Evolutionary conservation across 306 rosid species (phyloP).

Genomic region (Elaeagnus macrophylla): DNA sequence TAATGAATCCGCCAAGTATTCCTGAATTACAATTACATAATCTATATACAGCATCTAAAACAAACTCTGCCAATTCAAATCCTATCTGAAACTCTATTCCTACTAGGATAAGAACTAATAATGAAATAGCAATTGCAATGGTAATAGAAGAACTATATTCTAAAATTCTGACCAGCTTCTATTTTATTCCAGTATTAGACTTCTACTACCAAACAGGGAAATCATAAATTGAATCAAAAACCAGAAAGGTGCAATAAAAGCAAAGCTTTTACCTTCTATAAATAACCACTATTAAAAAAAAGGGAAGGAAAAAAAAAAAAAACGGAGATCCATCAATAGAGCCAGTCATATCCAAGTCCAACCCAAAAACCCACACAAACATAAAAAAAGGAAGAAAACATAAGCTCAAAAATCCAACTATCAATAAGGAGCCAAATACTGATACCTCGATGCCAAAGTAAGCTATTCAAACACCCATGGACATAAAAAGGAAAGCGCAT

Average conservation of each 20-base stretch:
- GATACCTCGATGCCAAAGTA: conserved; percentile 19
- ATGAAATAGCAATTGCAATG: no score
- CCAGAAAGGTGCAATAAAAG: conserved; percentile 9
- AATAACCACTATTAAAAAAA: conserved; percentile 16
- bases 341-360: conserved; percentile 6
- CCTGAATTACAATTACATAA: no score
- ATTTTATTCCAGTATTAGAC: no score
- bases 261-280: conserved; percentile 3
- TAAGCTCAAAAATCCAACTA: background rate
- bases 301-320: no score
- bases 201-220: background rate
- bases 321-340: conserved; percentile 17
- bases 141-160: no score
- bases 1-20: no score
- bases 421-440: background rate
- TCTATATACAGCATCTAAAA: no score
- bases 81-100: no score
- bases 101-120: no score
- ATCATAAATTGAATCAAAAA: conserved; percentile 1
- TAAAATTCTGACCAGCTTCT: no score
- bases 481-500: conserved; percentile 13
- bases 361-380: conserved; percentile 1
- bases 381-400: background rate
- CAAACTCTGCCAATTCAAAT: no score
- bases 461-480: conserved; percentile 28